Percentiles rank a stretch among this genome's conserved stretches.
Evolutionary conservation across 2,329 filamentous ascomycete genomes (phyloP).

Genomic region (Ophiostoma sp.): DNA sequence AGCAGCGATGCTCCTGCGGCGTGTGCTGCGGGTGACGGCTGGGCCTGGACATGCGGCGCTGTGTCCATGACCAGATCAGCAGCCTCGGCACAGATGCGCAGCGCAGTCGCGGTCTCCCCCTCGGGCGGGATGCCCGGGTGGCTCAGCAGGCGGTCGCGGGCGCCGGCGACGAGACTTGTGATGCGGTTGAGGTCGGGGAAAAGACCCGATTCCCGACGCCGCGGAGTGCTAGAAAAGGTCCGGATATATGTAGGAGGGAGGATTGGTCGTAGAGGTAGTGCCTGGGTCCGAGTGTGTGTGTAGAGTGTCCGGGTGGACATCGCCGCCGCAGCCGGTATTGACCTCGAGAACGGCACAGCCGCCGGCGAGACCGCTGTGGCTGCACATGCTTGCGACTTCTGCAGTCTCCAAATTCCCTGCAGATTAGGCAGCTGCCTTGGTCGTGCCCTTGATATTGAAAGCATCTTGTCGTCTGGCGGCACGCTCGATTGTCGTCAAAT

Average conservation of each 20-base stretch:
- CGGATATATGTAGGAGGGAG: background rate
- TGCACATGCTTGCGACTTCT: background rate
- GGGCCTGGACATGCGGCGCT: slow-evolving; percentile 36
- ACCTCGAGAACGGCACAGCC: background rate
- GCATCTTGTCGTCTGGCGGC: slow-evolving; percentile 29
- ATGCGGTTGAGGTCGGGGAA: slow-evolving; percentile 39
- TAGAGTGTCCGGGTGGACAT: background rate
- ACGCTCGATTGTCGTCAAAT: no score
- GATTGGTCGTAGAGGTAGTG: background rate
- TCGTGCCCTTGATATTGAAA: slow-evolving; percentile 7
- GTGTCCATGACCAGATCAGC: slow-evolving; percentile 34
- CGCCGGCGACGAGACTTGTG: slow-evolving; percentile 39
- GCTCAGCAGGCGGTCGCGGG: slow-evolving; percentile 41
- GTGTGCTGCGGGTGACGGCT: background rate
- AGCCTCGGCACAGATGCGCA: slow-evolving; percentile 43
- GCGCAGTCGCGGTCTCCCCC: slow-evolving; percentile 39
- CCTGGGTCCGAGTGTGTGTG: background rate
- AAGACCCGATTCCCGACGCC: slow-evolving; percentile 15
- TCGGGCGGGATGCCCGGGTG: slow-evolving; percentile 43
- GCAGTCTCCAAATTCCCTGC: background rate
- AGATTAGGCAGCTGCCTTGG: slow-evolving; percentile 2
- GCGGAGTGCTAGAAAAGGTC: slow-evolving; percentile 13
- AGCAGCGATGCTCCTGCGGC: slow-evolving; percentile 37
- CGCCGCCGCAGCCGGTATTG: background rate
- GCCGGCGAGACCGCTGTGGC: background rate